These are phyloP conservation scores for Ligustrum vulgare DNA, from an alignment of 257 asterid genomes.

Conservation along the genomic window DNA sequence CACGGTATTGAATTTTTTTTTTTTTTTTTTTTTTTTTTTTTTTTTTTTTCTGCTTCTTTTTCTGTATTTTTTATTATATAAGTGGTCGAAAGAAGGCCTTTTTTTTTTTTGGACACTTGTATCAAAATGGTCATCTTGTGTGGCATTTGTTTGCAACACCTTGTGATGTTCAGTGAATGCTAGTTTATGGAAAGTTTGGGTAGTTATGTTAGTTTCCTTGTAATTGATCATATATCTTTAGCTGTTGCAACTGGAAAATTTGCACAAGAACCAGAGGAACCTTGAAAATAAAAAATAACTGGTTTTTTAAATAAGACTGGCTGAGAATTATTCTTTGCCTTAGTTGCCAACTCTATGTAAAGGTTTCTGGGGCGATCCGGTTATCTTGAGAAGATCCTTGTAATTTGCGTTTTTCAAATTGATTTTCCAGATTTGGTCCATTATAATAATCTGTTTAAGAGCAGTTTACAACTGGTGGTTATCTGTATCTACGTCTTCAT, in stretches of 20 bases:
- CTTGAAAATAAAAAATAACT: too few relatives aligned
- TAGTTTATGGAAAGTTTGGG: background rate
- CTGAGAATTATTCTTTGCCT: too few relatives aligned
- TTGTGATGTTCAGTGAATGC: background rate
- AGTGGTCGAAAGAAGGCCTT: slow-evolving; percentile 48
- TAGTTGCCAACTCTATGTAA: too few relatives aligned
- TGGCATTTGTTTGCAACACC: background rate
- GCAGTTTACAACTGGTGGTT: too few relatives aligned
- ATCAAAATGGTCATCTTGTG: background rate
- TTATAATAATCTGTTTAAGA: too few relatives aligned
- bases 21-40: background rate
- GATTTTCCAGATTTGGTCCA: too few relatives aligned
- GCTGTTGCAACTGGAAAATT: background rate
- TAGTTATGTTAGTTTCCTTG: background rate
- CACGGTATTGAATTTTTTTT: background rate
- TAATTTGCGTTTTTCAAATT: too few relatives aligned
- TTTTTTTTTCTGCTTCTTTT: background rate
- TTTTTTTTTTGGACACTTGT: background rate
- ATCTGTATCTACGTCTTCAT: too few relatives aligned
- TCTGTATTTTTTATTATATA: slow-evolving; percentile 27
- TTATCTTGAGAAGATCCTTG: too few relatives aligned
- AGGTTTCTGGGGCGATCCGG: too few relatives aligned
- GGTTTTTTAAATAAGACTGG: too few relatives aligned
- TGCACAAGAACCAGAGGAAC: background rate
- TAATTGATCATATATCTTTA: background rate